These are phyloP conservation scores for Boletus sp. DNA, from an alignment of 768 basidiomycete genomes.

Conservation along the genomic window DNA sequence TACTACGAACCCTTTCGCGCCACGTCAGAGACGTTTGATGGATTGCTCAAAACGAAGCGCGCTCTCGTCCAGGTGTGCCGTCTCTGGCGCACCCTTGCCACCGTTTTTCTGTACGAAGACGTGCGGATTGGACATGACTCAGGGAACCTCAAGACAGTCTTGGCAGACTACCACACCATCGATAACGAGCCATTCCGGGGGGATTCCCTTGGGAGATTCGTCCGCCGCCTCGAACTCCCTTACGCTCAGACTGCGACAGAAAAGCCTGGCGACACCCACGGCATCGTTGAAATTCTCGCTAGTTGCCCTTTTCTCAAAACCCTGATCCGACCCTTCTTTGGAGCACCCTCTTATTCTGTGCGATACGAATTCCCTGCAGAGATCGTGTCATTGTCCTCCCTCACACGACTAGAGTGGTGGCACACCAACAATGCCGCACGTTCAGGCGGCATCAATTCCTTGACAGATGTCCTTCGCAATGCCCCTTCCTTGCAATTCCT, in stretches of 20 bases:
- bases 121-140: slow-evolving; percentile 39
- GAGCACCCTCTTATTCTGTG: slow-evolving; percentile 24
- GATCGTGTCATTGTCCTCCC: slow-evolving; percentile 42
- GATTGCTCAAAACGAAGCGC: slow-evolving; percentile 33
- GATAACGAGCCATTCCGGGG: slow-evolving; percentile 17
- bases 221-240: slow-evolving; percentile 57
- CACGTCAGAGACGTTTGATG: slow-evolving; percentile 29
- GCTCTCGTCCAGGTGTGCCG: slow-evolving; percentile 54
- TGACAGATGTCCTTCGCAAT: slow-evolving; percentile 47
- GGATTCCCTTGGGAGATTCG: slow-evolving; percentile 34
- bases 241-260: slow-evolving; percentile 50
- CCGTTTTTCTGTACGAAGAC: slow-evolving; percentile 52
- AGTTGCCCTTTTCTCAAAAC: slow-evolving; percentile 50
- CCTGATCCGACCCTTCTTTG: slow-evolving; percentile 46
- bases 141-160: slow-evolving; percentile 30
- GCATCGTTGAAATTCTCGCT: slow-evolving; percentile 46
- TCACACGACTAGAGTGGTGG: slow-evolving; percentile 71
- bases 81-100: slow-evolving; percentile 49
- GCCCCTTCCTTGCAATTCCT: slow-evolving; percentile 59
- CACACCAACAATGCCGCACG: slow-evolving; percentile 52
- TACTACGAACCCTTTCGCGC: slow-evolving; percentile 49
- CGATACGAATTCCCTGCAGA: slow-evolving; percentile 54
- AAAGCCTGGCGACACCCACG: slow-evolving; percentile 24
- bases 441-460: slow-evolving; percentile 63
- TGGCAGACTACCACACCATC: slow-evolving; percentile 16